phyloP scores from a whole-genome alignment of 2,329 filamentous ascomycete genomes.

The Claviceps sp. region DNA sequence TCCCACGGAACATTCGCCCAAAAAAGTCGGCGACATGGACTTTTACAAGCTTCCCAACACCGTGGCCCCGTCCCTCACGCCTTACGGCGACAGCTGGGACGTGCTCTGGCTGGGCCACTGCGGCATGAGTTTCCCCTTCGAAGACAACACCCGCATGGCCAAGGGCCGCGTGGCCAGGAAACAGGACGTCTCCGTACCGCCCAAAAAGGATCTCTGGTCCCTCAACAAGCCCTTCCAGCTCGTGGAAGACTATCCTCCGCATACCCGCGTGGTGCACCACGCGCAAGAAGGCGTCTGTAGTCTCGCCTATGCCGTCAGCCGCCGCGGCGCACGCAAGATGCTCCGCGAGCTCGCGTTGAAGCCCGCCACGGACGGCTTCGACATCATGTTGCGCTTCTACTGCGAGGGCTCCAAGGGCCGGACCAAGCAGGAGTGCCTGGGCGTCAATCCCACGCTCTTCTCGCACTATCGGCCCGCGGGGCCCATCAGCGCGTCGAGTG shows the following conservation, averaged over 20 bases:
- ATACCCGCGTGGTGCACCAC: constrained; percentile 31
- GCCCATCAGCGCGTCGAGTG: constrained; percentile 17
- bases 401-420: constrained; percentile 26
- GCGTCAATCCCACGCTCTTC: constrained; percentile 29
- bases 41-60: constrained; percentile 12
- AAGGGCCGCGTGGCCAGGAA: constrained; percentile 18
- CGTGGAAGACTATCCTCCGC: constrained; percentile 20
- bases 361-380: constrained; percentile 24
- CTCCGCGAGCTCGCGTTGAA: constrained; percentile 30
- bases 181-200: constrained; percentile 23
- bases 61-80: constrained; percentile 16
- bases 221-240: constrained; percentile 23
- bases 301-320: constrained; percentile 31
- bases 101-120: constrained; percentile 38
- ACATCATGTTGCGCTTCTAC: constrained; percentile 32
- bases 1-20: background rate
- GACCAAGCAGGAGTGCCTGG: constrained; percentile 25
- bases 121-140: constrained; percentile 20
- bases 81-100: constrained; percentile 39
- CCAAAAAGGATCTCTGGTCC: constrained; percentile 18
- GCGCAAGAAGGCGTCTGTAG: constrained; percentile 26
- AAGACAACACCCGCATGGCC: constrained; percentile 10
- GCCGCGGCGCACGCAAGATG: constrained; percentile 27
- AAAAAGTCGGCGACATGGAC: constrained; percentile 7
- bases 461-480: constrained; percentile 31